phyloP scores from a whole-genome alignment of 148 eudicot genomes.

The Cornus florida region DNA sequence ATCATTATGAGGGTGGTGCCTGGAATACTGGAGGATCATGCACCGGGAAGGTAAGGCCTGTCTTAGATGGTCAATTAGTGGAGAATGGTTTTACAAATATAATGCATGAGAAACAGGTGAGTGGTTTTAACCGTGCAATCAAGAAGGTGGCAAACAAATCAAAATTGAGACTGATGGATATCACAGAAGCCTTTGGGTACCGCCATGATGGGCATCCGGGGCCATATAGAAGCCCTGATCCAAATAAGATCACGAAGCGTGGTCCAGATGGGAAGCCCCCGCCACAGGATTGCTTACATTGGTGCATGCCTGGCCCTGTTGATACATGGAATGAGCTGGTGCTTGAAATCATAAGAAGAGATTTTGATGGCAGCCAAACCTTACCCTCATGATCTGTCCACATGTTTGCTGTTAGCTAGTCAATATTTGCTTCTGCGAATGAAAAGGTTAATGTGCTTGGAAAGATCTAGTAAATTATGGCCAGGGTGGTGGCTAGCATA shows the following conservation, averaged over 20 bases:
- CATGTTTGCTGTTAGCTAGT: neutral
- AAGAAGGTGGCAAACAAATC: slow-evolving; percentile 58
- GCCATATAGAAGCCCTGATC: slow-evolving; percentile 67
- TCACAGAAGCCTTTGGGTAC: slow-evolving; percentile 70
- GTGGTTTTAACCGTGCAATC: slow-evolving; percentile 57
- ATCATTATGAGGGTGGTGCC: slow-evolving; percentile 93
- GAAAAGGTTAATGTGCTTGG: neutral
- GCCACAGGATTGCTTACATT: slow-evolving; percentile 83
- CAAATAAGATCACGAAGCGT: slow-evolving; percentile 61
- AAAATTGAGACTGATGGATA: slow-evolving; percentile 72
- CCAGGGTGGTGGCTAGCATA: slow-evolving; percentile 6
- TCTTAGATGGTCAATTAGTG: slow-evolving; percentile 48
- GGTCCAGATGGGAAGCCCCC: slow-evolving; percentile 74
- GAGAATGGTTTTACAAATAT: slow-evolving; percentile 70
- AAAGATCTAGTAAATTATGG: slow-evolving; percentile 1
- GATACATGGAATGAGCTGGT: slow-evolving; percentile 82
- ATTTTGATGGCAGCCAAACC: slow-evolving; percentile 9
- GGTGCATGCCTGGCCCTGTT: slow-evolving; percentile 92
- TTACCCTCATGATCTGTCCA: neutral
- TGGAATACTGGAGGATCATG: slow-evolving; percentile 99
- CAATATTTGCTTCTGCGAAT: neutral
- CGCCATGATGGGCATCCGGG: slow-evolving; percentile 97
- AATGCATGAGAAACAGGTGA: slow-evolving; percentile 81
- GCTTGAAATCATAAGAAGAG: slow-evolving; percentile 58
- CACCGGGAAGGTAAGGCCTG: slow-evolving; percentile 75